Base-by-base conservation (phyloP, 2,329 filamentous ascomycete genomes). In the Aspergillus oerlinghausenensis region DNA sequence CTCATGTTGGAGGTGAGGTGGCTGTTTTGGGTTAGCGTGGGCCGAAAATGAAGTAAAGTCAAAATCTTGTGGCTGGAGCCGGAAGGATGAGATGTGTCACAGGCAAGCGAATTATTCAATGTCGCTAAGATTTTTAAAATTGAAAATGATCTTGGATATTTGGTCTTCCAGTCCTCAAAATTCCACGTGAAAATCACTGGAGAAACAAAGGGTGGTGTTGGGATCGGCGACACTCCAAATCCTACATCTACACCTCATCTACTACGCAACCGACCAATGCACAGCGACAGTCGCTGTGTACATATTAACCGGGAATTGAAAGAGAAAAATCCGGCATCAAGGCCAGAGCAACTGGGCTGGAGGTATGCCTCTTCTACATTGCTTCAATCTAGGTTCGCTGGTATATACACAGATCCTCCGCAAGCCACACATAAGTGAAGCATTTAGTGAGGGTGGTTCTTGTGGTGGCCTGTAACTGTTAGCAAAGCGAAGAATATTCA, bases 371-470 rank as follows among this genome's bases (percentile, higher is more conserved):
- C 62, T 67, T 66, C 60, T 67, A 68, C 63, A 66, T 65, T 67
- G 62, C 59, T 63, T 65, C 63, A 56, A 63, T 65, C 65, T 70
- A 66, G 65, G 62, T 59, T 61, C 61, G 67, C 65, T 64, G 69
- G 70, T 75, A 74, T 76, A 69, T 76, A 75, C 73, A 76, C 68
- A 65, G 62, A 65, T 67, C 67, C 65, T 65, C 66, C 65, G 50
- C 54, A 53, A 61, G 61, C 57, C 53, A 56, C 54, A 56, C 57
- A 60, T 51, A 58, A 55, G 50, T 42, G 35, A 59, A 56, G 61
- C 58, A 60, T 73, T 82, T 95, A 99, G 84, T 99, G 94, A 70
- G 91, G 90, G 79, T 99, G 95, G 89, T 99, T 97, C 90, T 99
- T 99, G 89, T 97, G 93, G 86, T 99, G 93, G 71, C 94, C 94